Evolutionary conservation across 2,329 filamentous ascomycete species (phyloP).

Genomic region (Rhexocercosporidium sp.): DNA sequence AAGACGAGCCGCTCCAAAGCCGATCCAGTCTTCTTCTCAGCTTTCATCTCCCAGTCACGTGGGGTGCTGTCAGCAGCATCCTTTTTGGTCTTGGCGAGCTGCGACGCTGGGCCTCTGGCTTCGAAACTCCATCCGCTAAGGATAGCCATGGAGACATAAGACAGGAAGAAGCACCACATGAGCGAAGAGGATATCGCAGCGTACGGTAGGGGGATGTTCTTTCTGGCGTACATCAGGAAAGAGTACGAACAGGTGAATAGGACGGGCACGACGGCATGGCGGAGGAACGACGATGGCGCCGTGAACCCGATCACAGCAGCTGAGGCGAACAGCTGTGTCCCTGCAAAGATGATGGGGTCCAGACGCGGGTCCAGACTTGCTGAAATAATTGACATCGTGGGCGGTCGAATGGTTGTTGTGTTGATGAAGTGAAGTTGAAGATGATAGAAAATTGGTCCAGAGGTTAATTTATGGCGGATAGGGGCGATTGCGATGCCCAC

Average conservation of each 20-base stretch:
- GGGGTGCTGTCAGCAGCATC: background rate
- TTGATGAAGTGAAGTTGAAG: background rate
- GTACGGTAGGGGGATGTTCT: background rate
- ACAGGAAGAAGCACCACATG: background rate
- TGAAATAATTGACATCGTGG: slow-evolving; percentile 5
- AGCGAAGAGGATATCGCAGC: background rate
- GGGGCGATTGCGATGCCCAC: too few relatives aligned
- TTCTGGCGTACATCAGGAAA: background rate
- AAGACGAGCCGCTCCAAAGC: background rate
- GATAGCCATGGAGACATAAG: slow-evolving; percentile 9
- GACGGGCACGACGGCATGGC: slow-evolving; percentile 5
- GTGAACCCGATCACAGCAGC: slow-evolving; percentile 11
- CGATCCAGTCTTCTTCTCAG: slow-evolving; percentile 2
- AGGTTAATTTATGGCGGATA: background rate
- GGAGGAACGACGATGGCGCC: background rate
- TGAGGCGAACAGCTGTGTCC: background rate
- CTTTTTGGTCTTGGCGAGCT: background rate
- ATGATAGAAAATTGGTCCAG: background rate
- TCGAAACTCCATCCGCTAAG: slow-evolving; percentile 15
- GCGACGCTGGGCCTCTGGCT: slow-evolving; percentile 3
- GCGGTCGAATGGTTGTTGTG: background rate
- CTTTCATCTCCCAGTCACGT: background rate
- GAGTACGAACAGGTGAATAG: slow-evolving; percentile 1
- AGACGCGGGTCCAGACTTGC: slow-evolving; percentile 5
- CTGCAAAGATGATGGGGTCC: background rate